Base-by-base conservation (phyloP, 768 basidiomycete species). In the Nevesoporus exiguus region DNA sequence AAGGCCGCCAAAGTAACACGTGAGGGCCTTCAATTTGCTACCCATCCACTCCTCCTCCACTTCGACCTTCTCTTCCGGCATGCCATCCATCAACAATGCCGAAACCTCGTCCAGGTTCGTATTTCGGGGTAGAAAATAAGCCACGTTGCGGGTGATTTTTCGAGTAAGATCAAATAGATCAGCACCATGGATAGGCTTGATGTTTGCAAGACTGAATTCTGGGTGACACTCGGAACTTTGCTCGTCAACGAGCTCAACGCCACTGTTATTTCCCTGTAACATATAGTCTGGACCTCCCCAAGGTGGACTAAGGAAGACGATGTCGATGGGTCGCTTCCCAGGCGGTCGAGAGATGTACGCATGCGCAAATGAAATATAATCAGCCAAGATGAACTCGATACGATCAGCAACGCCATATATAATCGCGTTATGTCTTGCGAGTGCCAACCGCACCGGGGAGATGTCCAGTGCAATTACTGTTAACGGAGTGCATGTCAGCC, bases 11-110 rank as follows among this genome's bases (percentile, higher is more conserved):
- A 87, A 97, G 69, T 97, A 96, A 67, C 91, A 94, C 1, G 93
- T 97, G 49, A 98, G 71, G 0, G 95, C 96, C 66, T 98, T 98
- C 41, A 98, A 71, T 74, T 96, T 96, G 10, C 77, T 77, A 3
- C 93, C 88, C 86, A 92, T 96, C 94, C 93, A 98, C 68, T 92
- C 92, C 71, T 98, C 96, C 66, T 98, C 94, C 7, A 98, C 80
- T 70, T 98, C 96, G 10, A 96, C 79, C 69, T 70, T 76, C 69
- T 93, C 91, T 36, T 46, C 48, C 19, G 39, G 19, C 8, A 25
- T 37, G 1, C 19, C 11, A 31, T 29, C 41, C 19, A 67, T 64
- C 24, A 81, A 66, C 40, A 90, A 69, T 0, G 61, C 72, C 0
- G 86, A 80, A 37, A 97, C 78, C 66, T 98, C 92, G 7, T 83